Percentiles rank a stretch among this genome's conserved stretches.
Evolutionary conservation across 768 basidiomycete species (phyloP).

Genomic region (Amanita molliuscula): DNA sequence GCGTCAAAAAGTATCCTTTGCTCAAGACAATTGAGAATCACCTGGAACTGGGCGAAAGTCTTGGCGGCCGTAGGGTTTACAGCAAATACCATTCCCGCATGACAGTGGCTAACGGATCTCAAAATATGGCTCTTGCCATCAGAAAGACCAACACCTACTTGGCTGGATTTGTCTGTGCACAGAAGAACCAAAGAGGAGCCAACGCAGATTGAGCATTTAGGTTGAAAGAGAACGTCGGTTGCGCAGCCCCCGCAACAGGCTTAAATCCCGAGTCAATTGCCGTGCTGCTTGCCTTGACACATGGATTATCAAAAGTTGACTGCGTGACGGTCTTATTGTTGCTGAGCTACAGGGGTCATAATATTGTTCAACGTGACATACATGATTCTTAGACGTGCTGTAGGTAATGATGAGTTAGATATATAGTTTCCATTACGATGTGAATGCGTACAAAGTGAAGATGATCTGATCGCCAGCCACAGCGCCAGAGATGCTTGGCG

Average conservation of each 20-base stretch:
- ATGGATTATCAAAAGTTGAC: conserved; percentile 48
- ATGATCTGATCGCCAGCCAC: conserved; percentile 3
- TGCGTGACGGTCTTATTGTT: conserved; percentile 41
- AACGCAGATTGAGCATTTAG: conserved; percentile 25
- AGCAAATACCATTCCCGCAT: conserved; percentile 30
- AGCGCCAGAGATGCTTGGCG: background rate
- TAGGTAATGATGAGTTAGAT: background rate
- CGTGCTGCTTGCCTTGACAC: conserved; percentile 19
- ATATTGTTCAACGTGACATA: background rate
- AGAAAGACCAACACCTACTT: conserved; percentile 6
- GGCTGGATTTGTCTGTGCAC: conserved; percentile 30
- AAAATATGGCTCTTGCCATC: background rate
- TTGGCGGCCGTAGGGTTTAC: conserved; percentile 26
- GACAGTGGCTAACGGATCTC: conserved; percentile 19
- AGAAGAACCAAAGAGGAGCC: conserved; percentile 53
- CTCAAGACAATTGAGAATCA: background rate
- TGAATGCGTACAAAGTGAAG: conserved; percentile 1
- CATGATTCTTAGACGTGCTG: conserved; percentile 4
- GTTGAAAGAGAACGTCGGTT: conserved; percentile 33
- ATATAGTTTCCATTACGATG: too few relatives aligned
- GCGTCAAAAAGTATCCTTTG: background rate
- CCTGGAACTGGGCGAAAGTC: conserved; percentile 23
- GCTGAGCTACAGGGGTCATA: background rate
- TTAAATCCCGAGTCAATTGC: conserved; percentile 47
- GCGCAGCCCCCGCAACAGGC: conserved; percentile 18